These are phyloP conservation scores for Marasmius oreades DNA, from an alignment of 1,284 basidiomycete species.

Conservation along the genomic window DNA sequence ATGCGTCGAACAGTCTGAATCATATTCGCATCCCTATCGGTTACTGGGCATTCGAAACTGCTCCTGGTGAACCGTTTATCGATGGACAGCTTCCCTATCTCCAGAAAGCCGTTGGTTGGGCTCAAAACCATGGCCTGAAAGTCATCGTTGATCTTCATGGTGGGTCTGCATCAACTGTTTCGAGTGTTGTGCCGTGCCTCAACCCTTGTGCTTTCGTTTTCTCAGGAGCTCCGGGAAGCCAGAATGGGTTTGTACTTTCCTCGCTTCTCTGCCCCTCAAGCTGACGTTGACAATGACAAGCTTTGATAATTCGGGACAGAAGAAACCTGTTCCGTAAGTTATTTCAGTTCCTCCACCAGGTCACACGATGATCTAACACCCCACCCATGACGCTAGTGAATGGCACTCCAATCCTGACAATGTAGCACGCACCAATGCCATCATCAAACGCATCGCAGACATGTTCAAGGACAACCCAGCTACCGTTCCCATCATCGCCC, in stretches of 20 bases:
- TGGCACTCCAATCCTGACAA: slow-evolving; percentile 74
- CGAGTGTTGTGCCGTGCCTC: no score
- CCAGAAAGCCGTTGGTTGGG: slow-evolving; percentile 75
- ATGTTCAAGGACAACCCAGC: slow-evolving; percentile 53
- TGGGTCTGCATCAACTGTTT: slow-evolving; percentile 14
- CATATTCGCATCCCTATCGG: slow-evolving; percentile 88
- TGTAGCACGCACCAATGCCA: slow-evolving; percentile 64
- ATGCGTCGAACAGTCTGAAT: slow-evolving; percentile 52
- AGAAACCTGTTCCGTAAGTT: slow-evolving; percentile 48
- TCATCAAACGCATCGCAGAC: slow-evolving; percentile 62
- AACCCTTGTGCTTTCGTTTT: not conserved
- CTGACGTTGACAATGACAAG: slow-evolving; percentile 29
- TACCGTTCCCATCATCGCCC: slow-evolving; percentile 72
- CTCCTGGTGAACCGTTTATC: slow-evolving; percentile 79
- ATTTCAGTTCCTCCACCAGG: not conserved
- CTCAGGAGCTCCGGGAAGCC: slow-evolving; percentile 67
- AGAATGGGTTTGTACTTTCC: slow-evolving; percentile 59
- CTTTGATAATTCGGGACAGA: slow-evolving; percentile 84
- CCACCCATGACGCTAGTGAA: slow-evolving; percentile 21
- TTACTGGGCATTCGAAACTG: slow-evolving; percentile 89
- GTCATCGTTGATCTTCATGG: slow-evolving; percentile 84
- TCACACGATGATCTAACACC: not conserved
- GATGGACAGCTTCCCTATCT: slow-evolving; percentile 76
- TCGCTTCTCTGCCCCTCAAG: not conserved
- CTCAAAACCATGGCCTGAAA: slow-evolving; percentile 69